phyloP scores from a whole-genome alignment of 768 basidiomycete genomes.

The Podaxis mareebaensis region DNA sequence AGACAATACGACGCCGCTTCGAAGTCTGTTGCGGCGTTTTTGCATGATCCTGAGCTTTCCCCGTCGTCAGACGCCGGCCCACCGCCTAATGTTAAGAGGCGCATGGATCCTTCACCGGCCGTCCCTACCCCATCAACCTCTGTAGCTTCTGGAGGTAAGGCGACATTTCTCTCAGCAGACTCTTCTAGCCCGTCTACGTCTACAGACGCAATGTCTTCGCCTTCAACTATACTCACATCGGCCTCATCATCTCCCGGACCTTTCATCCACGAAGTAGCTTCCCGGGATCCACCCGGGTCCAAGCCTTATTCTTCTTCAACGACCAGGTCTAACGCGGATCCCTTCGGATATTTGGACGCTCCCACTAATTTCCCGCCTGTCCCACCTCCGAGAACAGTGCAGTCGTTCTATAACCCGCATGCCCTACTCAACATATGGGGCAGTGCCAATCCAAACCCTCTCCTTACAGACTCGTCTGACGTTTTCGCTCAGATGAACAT shows the following conservation, averaged over 20 bases:
- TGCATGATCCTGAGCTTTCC: slow-evolving; percentile 36
- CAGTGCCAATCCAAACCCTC: slow-evolving; percentile 19
- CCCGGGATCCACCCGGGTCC: neutral
- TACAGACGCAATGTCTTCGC: slow-evolving; percentile 1
- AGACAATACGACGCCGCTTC: slow-evolving; percentile 60
- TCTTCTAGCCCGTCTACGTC: slow-evolving; percentile 12
- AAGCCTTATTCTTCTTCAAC: slow-evolving; percentile 7
- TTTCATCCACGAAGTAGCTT: neutral
- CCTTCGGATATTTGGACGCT: slow-evolving; percentile 60
- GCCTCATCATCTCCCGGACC: slow-evolving; percentile 10
- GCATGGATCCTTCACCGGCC: slow-evolving; percentile 27
- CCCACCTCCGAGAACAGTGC: slow-evolving; percentile 30
- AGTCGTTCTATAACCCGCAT: slow-evolving; percentile 33
- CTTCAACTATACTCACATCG: slow-evolving; percentile 18
- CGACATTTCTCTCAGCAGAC: slow-evolving; percentile 1
- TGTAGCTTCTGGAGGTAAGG: neutral
- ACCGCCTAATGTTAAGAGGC: slow-evolving; percentile 33
- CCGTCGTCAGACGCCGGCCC: slow-evolving; percentile 27
- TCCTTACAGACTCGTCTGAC: slow-evolving; percentile 17
- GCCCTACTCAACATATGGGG: slow-evolving; percentile 39
- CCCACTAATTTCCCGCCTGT: slow-evolving; percentile 31
- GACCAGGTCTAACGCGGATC: slow-evolving; percentile 37
- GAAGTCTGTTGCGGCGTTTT: slow-evolving; percentile 50
- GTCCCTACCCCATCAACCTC: neutral
- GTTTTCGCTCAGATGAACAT: slow-evolving; percentile 33